These are phyloP conservation scores for Debaryomyces coudertii DNA, from an alignment of 1,139 yeast species.

Conservation along the genomic window DNA sequence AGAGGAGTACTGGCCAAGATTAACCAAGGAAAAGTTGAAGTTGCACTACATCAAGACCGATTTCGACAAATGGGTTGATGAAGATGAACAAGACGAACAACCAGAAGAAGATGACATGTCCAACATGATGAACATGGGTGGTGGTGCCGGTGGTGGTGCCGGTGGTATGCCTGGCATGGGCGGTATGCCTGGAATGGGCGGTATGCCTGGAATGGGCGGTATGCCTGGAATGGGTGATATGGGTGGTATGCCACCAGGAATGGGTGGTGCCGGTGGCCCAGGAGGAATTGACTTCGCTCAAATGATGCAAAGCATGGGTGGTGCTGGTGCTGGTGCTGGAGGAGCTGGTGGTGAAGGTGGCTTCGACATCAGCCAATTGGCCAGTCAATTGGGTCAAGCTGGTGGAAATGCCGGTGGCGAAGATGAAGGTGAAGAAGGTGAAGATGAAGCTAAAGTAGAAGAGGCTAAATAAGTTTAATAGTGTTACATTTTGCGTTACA, in stretches of 20 bases:
- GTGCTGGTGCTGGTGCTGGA: slow-evolving; percentile 32
- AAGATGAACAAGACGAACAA: slow-evolving; percentile 82
- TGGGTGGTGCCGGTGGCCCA: slow-evolving; percentile 25
- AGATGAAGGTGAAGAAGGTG: slow-evolving; percentile 37
- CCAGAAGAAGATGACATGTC: slow-evolving; percentile 46
- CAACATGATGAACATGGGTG: slow-evolving; percentile 33
- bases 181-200: slow-evolving; percentile 26
- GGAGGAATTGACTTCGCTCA: slow-evolving; percentile 25
- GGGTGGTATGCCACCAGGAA: slow-evolving; percentile 23
- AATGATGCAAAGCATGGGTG: slow-evolving; percentile 26
- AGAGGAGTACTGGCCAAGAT: slow-evolving; percentile 90
- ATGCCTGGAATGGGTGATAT: slow-evolving; percentile 24
- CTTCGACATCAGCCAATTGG: slow-evolving; percentile 42
- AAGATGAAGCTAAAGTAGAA: slow-evolving; percentile 30
- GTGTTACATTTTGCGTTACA: background rate
- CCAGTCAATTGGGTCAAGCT: slow-evolving; percentile 50
- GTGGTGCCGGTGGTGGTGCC: slow-evolving; percentile 24
- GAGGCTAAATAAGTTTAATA: slow-evolving; percentile 18
- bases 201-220: slow-evolving; percentile 11
- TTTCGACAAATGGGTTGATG: slow-evolving; percentile 96
- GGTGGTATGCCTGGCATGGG: slow-evolving; percentile 23
- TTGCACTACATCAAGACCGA: slow-evolving; percentile 85
- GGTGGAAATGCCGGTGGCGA: slow-evolving; percentile 31
- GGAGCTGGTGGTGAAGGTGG: slow-evolving; percentile 32
- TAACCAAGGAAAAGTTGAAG: slow-evolving; percentile 73